Conservation (phyloP, 116 monocot species). For the Dioscorea cayenensis region DNA sequence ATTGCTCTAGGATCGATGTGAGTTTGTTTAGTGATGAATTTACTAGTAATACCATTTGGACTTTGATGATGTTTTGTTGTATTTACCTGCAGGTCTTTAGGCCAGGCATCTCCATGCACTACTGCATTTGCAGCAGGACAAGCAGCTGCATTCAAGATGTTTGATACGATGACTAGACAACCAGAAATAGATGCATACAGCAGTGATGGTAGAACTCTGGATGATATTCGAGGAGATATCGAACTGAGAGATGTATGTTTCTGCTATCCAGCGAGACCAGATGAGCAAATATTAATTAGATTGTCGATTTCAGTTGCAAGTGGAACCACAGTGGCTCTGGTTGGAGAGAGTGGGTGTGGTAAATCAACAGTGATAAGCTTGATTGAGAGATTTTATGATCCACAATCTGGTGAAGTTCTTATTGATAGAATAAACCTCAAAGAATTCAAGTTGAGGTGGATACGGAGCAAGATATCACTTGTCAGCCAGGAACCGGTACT, state of each 20-base stretch:
- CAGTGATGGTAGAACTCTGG: constrained; percentile 15
- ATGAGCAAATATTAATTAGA: constrained; percentile 44
- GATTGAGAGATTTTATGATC: constrained; percentile 76
- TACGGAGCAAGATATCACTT: constrained; percentile 64
- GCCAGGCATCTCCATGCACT: constrained; percentile 50
- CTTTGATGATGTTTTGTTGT: background rate
- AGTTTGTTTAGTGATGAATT: constrained; percentile 15
- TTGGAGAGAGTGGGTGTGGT: constrained; percentile 81
- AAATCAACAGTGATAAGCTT: constrained; percentile 65
- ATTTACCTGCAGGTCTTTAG: constrained; percentile 37
- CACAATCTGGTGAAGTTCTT: constrained; percentile 64
- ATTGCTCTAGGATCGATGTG: constrained; percentile 66
- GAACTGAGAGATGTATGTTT: constrained; percentile 63
- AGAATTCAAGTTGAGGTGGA: constrained; percentile 59
- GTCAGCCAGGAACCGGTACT: constrained; percentile 75
- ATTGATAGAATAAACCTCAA: constrained; percentile 63
- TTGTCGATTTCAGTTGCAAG: constrained; percentile 39
- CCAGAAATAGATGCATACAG: constrained; percentile 70
- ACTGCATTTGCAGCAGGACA: constrained; percentile 59
- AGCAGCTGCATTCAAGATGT: constrained; percentile 77
- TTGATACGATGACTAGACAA: constrained; percentile 58
- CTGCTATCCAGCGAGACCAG: constrained; percentile 56
- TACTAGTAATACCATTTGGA: background rate
- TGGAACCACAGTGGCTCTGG: constrained; percentile 53
- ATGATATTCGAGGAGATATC: constrained; percentile 46